These are phyloP conservation scores for Globisporangium middletonii DNA, from an alignment of 352 stramenopile genomes.

Conservation along the genomic window DNA sequence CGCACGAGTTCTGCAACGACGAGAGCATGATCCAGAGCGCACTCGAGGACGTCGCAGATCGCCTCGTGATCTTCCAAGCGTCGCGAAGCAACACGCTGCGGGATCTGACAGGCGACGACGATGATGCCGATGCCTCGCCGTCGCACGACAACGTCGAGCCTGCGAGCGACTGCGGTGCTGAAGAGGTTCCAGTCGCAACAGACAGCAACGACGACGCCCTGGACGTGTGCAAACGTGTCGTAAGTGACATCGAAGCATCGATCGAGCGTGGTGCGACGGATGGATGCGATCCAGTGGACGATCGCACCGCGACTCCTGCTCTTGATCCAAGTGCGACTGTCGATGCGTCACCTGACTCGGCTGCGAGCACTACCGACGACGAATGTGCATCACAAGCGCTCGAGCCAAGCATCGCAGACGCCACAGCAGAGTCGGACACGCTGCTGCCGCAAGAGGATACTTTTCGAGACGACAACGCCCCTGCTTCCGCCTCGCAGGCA, in stretches of 20 bases:
- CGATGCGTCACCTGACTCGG: too few species aligned
- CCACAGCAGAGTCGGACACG: too few species aligned
- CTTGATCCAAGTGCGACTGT: too few species aligned
- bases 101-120: neutral
- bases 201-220: neutral
- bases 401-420: too few species aligned
- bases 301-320: too few species aligned
- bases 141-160: too few species aligned
- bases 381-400: too few species aligned
- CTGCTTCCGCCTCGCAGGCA: too few species aligned
- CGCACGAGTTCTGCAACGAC: constrained; percentile 3
- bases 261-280: neutral
- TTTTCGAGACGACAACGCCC: too few species aligned
- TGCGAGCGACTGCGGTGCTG: neutral
- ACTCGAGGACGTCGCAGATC: neutral
- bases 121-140: too few species aligned
- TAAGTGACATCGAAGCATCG: neutral
- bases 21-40: constrained; percentile 1
- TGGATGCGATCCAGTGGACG: neutral
- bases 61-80: neutral
- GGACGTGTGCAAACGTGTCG: neutral
- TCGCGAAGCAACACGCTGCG: neutral
- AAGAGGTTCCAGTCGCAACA: neutral
- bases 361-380: too few species aligned
- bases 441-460: too few species aligned